Evolutionary conservation across 2,329 filamentous ascomycete species (phyloP).

Genomic region (Paraphaeosphaeria minitans): DNA sequence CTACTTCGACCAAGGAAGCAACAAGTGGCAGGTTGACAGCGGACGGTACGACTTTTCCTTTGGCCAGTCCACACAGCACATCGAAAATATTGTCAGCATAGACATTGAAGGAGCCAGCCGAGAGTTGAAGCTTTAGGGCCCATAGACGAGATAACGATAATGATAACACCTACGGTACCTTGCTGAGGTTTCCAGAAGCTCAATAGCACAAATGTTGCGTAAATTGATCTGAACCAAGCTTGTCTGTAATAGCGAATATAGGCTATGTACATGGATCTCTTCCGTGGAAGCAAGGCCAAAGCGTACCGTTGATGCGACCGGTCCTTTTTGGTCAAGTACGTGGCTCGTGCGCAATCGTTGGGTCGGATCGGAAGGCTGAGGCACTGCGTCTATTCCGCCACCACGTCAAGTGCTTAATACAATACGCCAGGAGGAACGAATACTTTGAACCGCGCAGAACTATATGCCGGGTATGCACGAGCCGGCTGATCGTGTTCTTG

Average conservation of each 20-base stretch:
- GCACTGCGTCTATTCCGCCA: neutral
- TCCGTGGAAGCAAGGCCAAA: too few relatives aligned
- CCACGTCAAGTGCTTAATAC: neutral
- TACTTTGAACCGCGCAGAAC: neutral
- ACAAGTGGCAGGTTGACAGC: constrained; percentile 37
- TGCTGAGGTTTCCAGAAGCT: neutral
- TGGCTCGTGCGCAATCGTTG: constrained; percentile 1
- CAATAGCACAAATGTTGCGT: too few relatives aligned
- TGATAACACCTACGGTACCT: neutral
- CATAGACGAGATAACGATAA: neutral
- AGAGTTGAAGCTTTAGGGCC: constrained; percentile 24
- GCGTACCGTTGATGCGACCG: neutral
- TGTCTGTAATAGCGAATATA: too few relatives aligned
- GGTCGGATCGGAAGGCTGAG: neutral
- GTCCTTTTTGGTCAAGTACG: neutral
- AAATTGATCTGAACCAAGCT: too few relatives aligned
- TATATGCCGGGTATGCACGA: neutral
- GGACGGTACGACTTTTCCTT: constrained; percentile 41
- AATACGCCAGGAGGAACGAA: neutral
- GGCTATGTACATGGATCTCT: too few relatives aligned
- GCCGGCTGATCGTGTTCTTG: neutral
- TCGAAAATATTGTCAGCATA: constrained; percentile 32
- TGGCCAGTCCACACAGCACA: constrained; percentile 34
- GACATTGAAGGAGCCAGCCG: constrained; percentile 25
- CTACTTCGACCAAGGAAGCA: constrained; percentile 36